Percentiles rank a stretch among this genome's conserved stretches.
phyloP scores from a whole-genome alignment of 768 basidiomycete species.

The Auriculariales sp. region DNA sequence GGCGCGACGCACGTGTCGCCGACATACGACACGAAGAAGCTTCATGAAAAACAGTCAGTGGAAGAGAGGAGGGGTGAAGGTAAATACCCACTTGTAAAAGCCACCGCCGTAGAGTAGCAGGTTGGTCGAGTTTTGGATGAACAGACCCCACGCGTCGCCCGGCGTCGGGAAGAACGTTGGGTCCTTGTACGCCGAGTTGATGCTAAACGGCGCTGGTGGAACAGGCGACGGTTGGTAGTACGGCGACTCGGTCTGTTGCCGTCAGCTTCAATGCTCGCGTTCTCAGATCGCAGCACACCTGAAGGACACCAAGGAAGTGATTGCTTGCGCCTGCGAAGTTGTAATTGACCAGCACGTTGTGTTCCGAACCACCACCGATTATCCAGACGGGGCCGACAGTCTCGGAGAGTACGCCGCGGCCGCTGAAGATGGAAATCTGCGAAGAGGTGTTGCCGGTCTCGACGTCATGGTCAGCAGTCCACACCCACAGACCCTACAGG shows the following conservation, averaged over 20 bases:
- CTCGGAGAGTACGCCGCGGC: slow-evolving; percentile 11
- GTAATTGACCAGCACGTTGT: slow-evolving; percentile 10
- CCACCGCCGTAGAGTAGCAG: slow-evolving; percentile 10
- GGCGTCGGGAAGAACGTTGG: slow-evolving; percentile 5
- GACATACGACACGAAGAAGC: slow-evolving; percentile 8
- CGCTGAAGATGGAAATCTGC: slow-evolving; percentile 12
- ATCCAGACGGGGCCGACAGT: slow-evolving; percentile 7
- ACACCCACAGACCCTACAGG: slow-evolving; percentile 4
- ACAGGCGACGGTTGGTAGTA: slow-evolving; percentile 4
- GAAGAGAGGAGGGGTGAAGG: slow-evolving; percentile 27
- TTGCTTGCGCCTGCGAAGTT: slow-evolving; percentile 8
- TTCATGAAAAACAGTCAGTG: not conserved
- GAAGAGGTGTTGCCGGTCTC: slow-evolving; percentile 7
- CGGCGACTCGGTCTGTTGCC: slow-evolving; percentile 9
- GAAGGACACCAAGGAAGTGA: slow-evolving; percentile 10
- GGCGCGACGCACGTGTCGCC: slow-evolving; percentile 5
- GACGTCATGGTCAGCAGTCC: slow-evolving; percentile 11
- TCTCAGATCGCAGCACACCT: not conserved
- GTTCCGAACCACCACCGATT: slow-evolving; percentile 10
- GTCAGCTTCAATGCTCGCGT: not conserved
- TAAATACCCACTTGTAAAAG: slow-evolving; percentile 8
- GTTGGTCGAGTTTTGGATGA: slow-evolving; percentile 6
- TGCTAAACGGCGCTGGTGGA: slow-evolving; percentile 4
- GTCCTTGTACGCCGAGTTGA: slow-evolving; percentile 7
- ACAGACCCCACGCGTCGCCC: slow-evolving; percentile 4